A percentile compares a stretch with the other conserved stretches of the same genome.
phyloP scores from a whole-genome alignment of 768 basidiomycete species.

The Xerocomus potaroensis region DNA sequence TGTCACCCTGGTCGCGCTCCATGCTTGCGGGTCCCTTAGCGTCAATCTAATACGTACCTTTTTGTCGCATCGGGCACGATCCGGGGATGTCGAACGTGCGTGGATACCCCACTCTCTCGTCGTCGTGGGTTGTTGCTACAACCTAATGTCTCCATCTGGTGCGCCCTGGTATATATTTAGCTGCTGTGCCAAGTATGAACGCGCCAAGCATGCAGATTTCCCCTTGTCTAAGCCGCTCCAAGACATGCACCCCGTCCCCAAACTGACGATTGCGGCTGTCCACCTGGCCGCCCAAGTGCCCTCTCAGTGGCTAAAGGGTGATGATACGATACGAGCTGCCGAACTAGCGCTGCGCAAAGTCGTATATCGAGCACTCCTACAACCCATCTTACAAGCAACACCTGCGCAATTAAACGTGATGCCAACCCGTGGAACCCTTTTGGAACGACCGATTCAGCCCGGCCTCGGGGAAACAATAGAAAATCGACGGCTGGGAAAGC shows the following conservation, averaged over 20 bases:
- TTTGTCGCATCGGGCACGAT: constrained; percentile 24
- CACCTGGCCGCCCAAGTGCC: constrained; percentile 75
- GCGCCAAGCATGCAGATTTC: constrained; percentile 40
- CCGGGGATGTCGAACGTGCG: background rate
- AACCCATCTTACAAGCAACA: constrained; percentile 23
- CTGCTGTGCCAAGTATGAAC: constrained; percentile 2
- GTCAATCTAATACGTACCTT: constrained; percentile 60
- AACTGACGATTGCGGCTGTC: constrained; percentile 38
- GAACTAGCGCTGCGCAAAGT: constrained; percentile 62
- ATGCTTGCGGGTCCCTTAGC: constrained; percentile 74
- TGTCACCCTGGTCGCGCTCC: constrained; percentile 63
- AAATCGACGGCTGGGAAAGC: constrained; percentile 49
- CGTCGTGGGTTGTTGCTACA: constrained; percentile 78
- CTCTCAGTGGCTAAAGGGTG: constrained; percentile 49
- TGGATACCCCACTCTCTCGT: constrained; percentile 56
- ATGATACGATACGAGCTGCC: constrained; percentile 32
- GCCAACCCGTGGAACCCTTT: background rate
- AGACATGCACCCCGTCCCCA: constrained; percentile 13
- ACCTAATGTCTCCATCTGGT: constrained; percentile 56
- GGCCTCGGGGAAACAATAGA: constrained; percentile 37
- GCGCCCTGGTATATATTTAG: constrained; percentile 4
- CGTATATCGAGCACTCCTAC: constrained; percentile 66
- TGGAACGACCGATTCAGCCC: constrained; percentile 9
- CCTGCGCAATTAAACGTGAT: background rate
- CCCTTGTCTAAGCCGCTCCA: constrained; percentile 41